Conservation (phyloP, 2,329 filamentous ascomycete genomes). For the Trichophyton schoenleinii region DNA sequence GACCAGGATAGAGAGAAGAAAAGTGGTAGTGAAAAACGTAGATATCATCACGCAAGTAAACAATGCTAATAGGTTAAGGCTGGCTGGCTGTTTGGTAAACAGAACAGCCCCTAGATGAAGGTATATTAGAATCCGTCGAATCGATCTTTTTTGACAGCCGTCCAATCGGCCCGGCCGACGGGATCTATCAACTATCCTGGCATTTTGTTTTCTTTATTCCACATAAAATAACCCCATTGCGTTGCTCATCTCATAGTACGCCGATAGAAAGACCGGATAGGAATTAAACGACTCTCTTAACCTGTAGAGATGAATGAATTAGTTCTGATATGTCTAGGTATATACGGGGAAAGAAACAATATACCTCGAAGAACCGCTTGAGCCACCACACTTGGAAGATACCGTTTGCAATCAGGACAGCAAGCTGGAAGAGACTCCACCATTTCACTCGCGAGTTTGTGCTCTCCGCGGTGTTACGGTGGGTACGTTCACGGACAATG, state of each 20-base stretch:
- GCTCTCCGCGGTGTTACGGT: constrained; percentile 97
- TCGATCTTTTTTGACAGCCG: background rate
- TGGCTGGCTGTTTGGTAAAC: background rate
- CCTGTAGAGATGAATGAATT: constrained; percentile 20
- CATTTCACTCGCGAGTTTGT: constrained; percentile 96
- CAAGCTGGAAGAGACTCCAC: constrained; percentile 97
- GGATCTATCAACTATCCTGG: background rate
- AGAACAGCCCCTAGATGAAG: background rate
- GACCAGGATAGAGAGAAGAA: background rate
- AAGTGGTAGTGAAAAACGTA: background rate
- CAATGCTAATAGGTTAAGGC: background rate
- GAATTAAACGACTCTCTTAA: constrained; percentile 36
- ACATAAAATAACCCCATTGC: background rate
- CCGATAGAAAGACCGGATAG: background rate
- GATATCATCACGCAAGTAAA: constrained; percentile 3
- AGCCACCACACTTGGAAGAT: constrained; percentile 99
- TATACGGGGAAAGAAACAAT: constrained; percentile 14
- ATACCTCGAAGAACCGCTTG: constrained; percentile 88
- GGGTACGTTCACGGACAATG: constrained; percentile 82
- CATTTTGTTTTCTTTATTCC: background rate
- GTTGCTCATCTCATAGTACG: background rate
- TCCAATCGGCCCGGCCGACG: background rate
- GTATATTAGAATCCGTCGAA: background rate
- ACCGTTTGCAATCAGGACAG: constrained; percentile 77
- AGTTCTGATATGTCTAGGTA: background rate